Conservation (phyloP, 2,329 filamentous ascomycete species). For the Pyricularia sp. region DNA sequence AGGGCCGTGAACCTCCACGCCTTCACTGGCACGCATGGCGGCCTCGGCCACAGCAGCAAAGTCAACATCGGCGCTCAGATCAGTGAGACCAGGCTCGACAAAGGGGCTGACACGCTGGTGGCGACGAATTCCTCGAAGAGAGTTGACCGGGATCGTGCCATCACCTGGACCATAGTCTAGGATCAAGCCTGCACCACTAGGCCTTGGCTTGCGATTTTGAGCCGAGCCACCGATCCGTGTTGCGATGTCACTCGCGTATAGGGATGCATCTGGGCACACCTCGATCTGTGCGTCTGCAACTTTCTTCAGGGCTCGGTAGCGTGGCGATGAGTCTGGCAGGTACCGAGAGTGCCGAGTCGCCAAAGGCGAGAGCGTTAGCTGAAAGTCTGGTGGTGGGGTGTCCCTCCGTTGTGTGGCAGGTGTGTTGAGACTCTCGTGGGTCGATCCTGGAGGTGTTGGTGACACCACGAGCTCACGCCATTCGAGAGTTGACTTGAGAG, state of each 20-base stretch:
- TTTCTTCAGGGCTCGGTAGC: constrained; percentile 63
- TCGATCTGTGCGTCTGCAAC: constrained; percentile 64
- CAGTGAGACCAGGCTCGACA: constrained; percentile 64
- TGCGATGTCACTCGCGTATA: constrained; percentile 73
- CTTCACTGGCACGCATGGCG: constrained; percentile 59
- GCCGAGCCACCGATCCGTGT: constrained; percentile 63
- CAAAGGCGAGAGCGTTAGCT: constrained; percentile 62
- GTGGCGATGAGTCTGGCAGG: constrained; percentile 66
- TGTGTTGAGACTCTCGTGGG: constrained; percentile 39
- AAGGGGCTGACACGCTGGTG: constrained; percentile 74
- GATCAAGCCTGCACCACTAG: constrained; percentile 82
- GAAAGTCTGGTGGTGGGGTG: constrained; percentile 63
- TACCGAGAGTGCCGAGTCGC: constrained; percentile 74
- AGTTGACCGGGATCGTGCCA: constrained; percentile 67
- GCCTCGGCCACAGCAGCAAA: constrained; percentile 78
- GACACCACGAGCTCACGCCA: constrained; percentile 78
- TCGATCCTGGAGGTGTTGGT: constrained; percentile 43
- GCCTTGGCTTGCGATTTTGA: constrained; percentile 38
- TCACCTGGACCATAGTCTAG: constrained; percentile 81
- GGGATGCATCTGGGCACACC: constrained; percentile 74
- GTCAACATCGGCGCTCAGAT: constrained; percentile 87
- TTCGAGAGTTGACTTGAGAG: constrained; percentile 30
- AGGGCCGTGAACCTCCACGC: constrained; percentile 85
- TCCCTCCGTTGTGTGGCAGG: constrained; percentile 37
- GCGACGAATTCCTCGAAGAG: constrained; percentile 71